Base-by-base conservation (phyloP, 2,329 filamentous ascomycete species). In the Xylaria sp. region DNA sequence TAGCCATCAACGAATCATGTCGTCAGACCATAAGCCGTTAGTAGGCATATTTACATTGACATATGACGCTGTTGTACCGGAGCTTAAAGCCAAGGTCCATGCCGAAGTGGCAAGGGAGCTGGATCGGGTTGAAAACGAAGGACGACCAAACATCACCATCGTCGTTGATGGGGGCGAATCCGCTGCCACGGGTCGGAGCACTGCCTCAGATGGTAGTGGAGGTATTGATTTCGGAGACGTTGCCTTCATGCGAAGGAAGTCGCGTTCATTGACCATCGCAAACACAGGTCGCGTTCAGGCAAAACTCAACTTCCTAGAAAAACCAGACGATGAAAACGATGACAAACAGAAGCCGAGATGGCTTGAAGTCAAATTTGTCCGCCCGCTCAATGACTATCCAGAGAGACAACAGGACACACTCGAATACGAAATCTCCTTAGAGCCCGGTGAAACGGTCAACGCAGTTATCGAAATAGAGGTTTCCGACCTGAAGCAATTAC, bases 11-110 rank as follows among this genome's bases (percentile, higher is more conserved):
- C 87, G 92, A 20, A 90, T 99, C 27, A 87, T 92, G 17, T 97
- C 95, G 0, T 98, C 95, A 0, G 96, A 99, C 73, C 96, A 99
- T 79, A 99, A 99, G 77, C 96, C 96, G 0, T 81, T 99, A 1
- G 88, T 90, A 65, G 93, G 94, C 0, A 83, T 94, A 0, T 98
- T 98, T 75, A 90, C 87, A 0, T 80, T 99, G 7, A 90, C 91
- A 50, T 97, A 96, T 75, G 92, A 97, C 69, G 91, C 92, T 0
- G 92, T 97, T 0, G 89, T 96, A 0, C 92, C 94, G 0, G 90
- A 95, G 31, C 81, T 97, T 29, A 97, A 96, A 77, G 88, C 93
- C 1, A 90, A 89, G 69, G 84, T 98, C 0, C 92, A 97, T 68
- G 89, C 92, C 63, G 94, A 98, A 75, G 92, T 98, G 13, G 94